Evolutionary conservation across 306 rosid species (phyloP).

Genomic region (Quercus engelmannii): DNA sequence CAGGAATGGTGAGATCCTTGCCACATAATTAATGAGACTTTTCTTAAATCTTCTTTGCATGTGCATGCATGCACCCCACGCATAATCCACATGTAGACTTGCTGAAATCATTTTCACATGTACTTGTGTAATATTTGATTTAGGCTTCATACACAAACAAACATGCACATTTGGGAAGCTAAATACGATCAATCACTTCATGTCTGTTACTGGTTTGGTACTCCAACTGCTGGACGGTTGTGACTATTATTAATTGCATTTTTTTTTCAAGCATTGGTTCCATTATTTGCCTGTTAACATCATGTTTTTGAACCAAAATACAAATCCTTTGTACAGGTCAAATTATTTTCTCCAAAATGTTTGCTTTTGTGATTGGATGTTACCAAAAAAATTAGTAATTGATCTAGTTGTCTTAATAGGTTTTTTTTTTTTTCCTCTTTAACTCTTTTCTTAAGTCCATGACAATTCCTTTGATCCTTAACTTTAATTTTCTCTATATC

Average conservation of each 20-base stretch:
- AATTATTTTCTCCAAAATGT: background rate
- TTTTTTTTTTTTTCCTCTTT: background rate
- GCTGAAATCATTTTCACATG: background rate
- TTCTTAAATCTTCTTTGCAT: slow-evolving; percentile 4
- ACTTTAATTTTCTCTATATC: background rate
- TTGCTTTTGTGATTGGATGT: background rate
- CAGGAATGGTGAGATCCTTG: slow-evolving; percentile 76
- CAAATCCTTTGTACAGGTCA: background rate
- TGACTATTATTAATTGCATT: background rate
- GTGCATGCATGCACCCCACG: background rate
- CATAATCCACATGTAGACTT: background rate
- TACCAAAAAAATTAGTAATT: background rate
- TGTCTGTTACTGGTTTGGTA: background rate
- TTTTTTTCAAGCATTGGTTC: background rate
- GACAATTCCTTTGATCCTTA: background rate
- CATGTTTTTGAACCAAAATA: background rate
- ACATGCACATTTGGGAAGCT: background rate
- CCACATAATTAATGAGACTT: background rate
- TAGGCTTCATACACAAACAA: background rate
- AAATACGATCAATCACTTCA: background rate
- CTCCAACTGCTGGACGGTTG: background rate
- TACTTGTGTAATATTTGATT: background rate
- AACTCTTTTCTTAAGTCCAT: background rate
- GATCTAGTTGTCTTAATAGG: background rate
- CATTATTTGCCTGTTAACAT: background rate